These are phyloP conservation scores for Rubroshorea leprosula DNA, from an alignment of 345 rosid species.

Conservation along the genomic window DNA sequence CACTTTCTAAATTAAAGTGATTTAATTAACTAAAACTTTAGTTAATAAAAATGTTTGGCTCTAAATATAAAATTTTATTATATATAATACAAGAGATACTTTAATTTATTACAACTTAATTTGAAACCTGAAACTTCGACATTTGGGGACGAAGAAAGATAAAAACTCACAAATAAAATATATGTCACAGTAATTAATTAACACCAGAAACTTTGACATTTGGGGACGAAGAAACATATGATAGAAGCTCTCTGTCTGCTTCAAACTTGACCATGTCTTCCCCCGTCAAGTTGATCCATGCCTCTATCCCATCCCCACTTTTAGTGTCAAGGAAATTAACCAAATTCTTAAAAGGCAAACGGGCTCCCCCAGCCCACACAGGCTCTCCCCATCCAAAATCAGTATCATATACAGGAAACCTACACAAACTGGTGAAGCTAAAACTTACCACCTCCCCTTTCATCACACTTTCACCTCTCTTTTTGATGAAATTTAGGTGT, in stretches of 20 bases:
- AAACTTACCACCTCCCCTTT: conserved; percentile 24
- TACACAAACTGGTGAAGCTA: conserved; percentile 30
- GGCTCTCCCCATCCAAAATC: conserved; percentile 40
- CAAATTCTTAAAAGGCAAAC: conserved; percentile 21
- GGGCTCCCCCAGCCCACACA: conserved; percentile 18
- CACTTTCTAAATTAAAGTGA: no score
- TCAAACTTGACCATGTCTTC: conserved; percentile 30
- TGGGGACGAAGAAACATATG: conserved; percentile 5
- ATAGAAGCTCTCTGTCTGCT: conserved; percentile 15
- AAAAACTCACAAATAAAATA: no score
- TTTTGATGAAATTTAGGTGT: conserved; percentile 17
- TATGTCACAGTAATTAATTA: no score
- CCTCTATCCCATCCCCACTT: conserved; percentile 26
- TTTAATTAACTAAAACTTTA: no score
- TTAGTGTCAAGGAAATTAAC: conserved; percentile 23
- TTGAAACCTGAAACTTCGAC: no score
- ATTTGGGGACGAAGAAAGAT: no score
- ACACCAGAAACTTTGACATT: neutral
- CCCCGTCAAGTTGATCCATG: conserved; percentile 19
- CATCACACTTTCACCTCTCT: conserved; percentile 2
- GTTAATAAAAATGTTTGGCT: no score
- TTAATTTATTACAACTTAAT: no score
- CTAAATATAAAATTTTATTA: no score
- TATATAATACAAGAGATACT: no score
- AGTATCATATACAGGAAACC: conserved; percentile 30